Base-by-base conservation (phyloP, 2,329 filamentous ascomycete species). In the Metarhizium robertsii region DNA sequence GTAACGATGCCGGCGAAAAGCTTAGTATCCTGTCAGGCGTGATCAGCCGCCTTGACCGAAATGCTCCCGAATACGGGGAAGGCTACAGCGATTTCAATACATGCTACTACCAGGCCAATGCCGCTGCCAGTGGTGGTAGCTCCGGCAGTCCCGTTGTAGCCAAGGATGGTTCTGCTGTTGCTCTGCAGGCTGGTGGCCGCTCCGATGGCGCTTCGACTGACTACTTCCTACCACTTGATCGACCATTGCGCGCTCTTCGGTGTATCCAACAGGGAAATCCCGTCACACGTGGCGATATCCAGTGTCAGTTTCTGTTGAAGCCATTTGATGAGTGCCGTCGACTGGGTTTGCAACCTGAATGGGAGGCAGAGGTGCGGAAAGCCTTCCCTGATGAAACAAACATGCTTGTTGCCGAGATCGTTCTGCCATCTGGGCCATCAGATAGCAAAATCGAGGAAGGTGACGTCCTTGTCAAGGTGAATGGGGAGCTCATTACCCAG, bases 101-200 rank as follows among this genome's bases (percentile, higher is more conserved):
- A 52, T 86, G 95, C 69, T 99, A 99, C 77, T 97, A 97, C 65
- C 94, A 99, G 74, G 94, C 95, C 60, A 95, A 95, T 14, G 95
- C 94, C 3, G 92, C 94, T 4, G 95, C 94, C 2, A 97, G 92
- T 69, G 94, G 94, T 62, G 94, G 94, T 62, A 96, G 90, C 75
- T 99, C 94, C n/a, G 94, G 94, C 59, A 95, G 89, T 84, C 94
- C 94, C 0, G 94, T 99, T 1, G 92, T 99, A 59, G 95, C 96
- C 71, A 88, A 96, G 58, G 90, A 96, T 70, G 94, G 94, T 11
- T 87, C 85, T 67, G 94, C 92, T 5, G 86, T 99, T 55, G 94
- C 94, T 43, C 75, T 99, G 48, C 94, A 99, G 72, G 94, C 94
- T 49, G 94, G 95, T 59, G 94, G 94, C 48, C 83, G 94, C 71